Evolutionary conservation across 1,139 yeast species (phyloP), one percentile per base, ranked within the genome.

Genomic region (Sugiyamaella grinbergsii): DNA sequence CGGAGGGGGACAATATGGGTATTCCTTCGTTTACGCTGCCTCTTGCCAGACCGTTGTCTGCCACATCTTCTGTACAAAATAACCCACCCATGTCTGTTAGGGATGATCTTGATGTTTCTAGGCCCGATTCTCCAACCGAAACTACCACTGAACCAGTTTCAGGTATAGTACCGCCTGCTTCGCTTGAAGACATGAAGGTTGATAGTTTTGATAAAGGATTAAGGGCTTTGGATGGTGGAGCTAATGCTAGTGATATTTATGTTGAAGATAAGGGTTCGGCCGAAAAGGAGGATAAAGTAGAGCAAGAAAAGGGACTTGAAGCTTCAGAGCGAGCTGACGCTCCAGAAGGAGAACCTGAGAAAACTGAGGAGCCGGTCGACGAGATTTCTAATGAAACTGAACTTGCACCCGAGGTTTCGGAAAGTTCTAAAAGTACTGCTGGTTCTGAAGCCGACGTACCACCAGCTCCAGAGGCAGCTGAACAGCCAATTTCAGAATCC

Each of bases 41-140:
- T 1, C 75, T 75, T 71, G 83, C 67, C 57, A 80, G 82, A 65
- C 86, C 95, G 1, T 90, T 84, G 56, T 87, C 96, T 0, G 80
- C 86, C 47, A 85, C 96, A 0, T 89, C 96, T 0, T 87, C 96
- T 50, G 95, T 90, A 16, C 94, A 87, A 62, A 90, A 90, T 69
- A 90, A 91, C 65, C 90, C 97, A 2, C 91, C 97, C 0, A 79
- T 83, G 67, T 87, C 96, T 20, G 95, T 86, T 7, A 81, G 95
- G 53, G 93, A 85, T 55, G 95, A 85, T 61, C 80, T 80, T 42
- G 87, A 82, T 53, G 73, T 78, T 5, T 80, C 86, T 48, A 80
- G 80, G 48, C 79, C 83, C 31, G 83, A 78, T 28, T 80, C 86
- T 1, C 77, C 83, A 10, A 63, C 70, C 10, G 63, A 59, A 26